These are phyloP conservation scores for Backusella macrospora DNA, from an alignment of 192 early-diverging fungal species.

Conservation along the genomic window DNA sequence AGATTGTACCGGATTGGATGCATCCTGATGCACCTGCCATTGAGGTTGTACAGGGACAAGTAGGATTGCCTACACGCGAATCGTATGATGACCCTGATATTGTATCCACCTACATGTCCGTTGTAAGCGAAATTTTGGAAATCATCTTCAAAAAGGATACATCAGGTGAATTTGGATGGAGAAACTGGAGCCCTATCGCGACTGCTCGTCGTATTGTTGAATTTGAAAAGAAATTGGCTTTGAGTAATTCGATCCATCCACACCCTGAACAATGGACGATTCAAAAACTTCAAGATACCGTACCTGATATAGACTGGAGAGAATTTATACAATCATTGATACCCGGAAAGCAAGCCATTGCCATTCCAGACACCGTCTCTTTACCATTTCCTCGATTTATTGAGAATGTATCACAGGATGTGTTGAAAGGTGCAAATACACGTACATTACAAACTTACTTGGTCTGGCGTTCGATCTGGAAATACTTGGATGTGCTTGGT, in stretches of 20 bases:
- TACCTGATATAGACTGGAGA: constrained; percentile 17
- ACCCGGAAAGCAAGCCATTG: not conserved
- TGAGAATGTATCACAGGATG: not conserved
- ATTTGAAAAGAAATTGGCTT: constrained; percentile 61
- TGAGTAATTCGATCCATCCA: not conserved
- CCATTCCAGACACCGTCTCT: not conserved
- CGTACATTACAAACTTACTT: constrained; percentile 53
- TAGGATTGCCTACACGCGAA: constrained; percentile 62
- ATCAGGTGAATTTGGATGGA: constrained; percentile 26
- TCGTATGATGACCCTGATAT: constrained; percentile 61
- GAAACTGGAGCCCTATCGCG: constrained; percentile 14
- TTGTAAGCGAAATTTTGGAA: constrained; percentile 49
- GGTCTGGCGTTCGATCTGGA: constrained; percentile 49
- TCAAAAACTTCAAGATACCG: not conserved
- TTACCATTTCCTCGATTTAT: constrained; percentile 14
- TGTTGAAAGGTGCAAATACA: constrained; percentile 42
- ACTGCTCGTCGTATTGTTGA: constrained; percentile 59
- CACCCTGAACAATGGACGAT: constrained; percentile 14
- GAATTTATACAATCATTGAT: constrained; percentile 7
- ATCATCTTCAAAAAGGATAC: constrained; percentile 34
- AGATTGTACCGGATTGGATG: constrained; percentile 53
- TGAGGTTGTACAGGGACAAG: constrained; percentile 52
- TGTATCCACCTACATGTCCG: constrained; percentile 44
- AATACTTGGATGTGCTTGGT: constrained; percentile 39
- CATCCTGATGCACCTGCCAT: constrained; percentile 53